phyloP scores from a whole-genome alignment of 2,329 filamentous ascomycete species.

The Cladosporium sp. region DNA sequence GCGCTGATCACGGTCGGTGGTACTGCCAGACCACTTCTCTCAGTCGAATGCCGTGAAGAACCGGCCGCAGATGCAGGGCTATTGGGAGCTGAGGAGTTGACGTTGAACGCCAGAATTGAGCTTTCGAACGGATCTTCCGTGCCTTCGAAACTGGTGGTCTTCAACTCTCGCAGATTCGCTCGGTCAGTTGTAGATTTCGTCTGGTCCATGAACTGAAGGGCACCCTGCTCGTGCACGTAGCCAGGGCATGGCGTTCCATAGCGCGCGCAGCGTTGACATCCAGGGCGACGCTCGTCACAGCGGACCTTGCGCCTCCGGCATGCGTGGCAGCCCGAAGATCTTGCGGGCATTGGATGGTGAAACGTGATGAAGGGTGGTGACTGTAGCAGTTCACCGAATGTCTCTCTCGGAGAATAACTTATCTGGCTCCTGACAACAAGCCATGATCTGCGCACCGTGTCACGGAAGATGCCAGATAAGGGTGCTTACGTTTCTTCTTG shows the following conservation, averaged over 20 bases:
- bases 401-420: no score
- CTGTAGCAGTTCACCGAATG: no score
- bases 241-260: constrained; percentile 29
- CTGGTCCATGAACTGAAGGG: constrained; percentile 27
- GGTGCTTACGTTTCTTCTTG: no score
- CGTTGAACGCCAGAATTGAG: constrained; percentile 1
- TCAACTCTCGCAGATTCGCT: neutral
- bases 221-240: constrained; percentile 23
- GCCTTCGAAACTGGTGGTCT: neutral
- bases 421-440: no score
- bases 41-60: neutral
- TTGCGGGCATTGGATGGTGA: constrained; percentile 26
- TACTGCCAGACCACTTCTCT: neutral
- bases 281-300: constrained; percentile 28
- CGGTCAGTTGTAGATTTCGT: constrained; percentile 14
- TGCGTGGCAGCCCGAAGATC: constrained; percentile 28
- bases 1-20: constrained; percentile 14
- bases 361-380: no score
- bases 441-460: no score
- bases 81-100: neutral
- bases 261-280: constrained; percentile 27
- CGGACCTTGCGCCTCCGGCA: constrained; percentile 31
- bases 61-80: neutral
- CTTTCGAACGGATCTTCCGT: neutral
- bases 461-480: no score